Conservation (phyloP, 2,329 filamentous ascomycete species). For the Aspergillus calidoustus region DNA sequence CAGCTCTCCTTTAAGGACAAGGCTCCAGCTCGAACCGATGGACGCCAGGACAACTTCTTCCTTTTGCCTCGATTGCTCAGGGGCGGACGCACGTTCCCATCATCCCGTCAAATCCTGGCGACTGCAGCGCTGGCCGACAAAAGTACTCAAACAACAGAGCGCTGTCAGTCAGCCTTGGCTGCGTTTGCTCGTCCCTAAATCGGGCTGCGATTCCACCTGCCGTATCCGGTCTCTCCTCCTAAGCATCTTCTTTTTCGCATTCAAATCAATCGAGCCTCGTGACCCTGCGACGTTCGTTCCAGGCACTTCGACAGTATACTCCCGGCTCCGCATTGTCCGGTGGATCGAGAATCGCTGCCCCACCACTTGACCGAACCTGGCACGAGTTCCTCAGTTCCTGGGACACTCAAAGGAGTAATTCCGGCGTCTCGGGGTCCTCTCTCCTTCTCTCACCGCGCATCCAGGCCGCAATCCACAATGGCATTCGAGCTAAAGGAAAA, state of each 20-base stretch:
- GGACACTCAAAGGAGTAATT: slow-evolving; percentile 8
- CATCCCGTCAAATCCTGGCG: not conserved
- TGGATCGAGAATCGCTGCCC: slow-evolving; percentile 19
- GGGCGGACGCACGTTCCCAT: too few species aligned
- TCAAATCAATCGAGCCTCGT: not conserved
- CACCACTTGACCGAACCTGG: slow-evolving; percentile 16
- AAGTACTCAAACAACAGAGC: not conserved
- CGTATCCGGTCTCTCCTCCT: not conserved
- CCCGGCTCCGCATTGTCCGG: slow-evolving; percentile 16
- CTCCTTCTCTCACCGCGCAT: not conserved
- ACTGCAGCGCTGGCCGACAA: not conserved
- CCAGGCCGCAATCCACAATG: slow-evolving; percentile 33
- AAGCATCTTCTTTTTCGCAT: not conserved
- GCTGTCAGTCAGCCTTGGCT: slow-evolving; percentile 1
- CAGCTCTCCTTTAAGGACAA: not conserved
- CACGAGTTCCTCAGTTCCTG: slow-evolving; percentile 10
- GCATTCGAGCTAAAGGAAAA: slow-evolving; percentile 48
- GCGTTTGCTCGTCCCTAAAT: not conserved
- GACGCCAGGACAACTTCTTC: not conserved
- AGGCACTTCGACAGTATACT: slow-evolving; percentile 2
- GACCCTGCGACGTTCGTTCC: not conserved
- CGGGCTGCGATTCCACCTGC: not conserved
- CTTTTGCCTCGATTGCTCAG: not conserved
- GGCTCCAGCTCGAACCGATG: not conserved
- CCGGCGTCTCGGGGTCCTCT: not conserved